Evolutionary conservation across 768 basidiomycete species (phyloP).

Genomic region (Mycena haematopus): DNA sequence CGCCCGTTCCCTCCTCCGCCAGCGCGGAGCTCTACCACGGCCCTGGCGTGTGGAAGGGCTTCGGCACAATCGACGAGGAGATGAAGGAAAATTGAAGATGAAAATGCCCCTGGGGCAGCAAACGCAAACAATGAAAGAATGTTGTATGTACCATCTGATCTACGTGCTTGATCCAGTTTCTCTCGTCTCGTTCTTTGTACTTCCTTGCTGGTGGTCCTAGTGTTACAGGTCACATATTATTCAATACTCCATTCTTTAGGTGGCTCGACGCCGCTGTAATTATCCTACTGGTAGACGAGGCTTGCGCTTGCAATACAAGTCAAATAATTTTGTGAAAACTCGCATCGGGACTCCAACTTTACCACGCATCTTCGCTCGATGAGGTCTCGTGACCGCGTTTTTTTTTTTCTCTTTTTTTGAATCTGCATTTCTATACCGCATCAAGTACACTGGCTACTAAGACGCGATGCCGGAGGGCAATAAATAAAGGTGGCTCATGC

Average conservation of each 20-base stretch:
- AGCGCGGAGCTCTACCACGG: slow-evolving; percentile 25
- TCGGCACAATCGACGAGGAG: slow-evolving; percentile 28
- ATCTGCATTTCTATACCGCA: too few relatives aligned
- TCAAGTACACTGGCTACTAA: too few relatives aligned
- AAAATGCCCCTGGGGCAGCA: too few relatives aligned
- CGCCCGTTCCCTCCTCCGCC: slow-evolving; percentile 27
- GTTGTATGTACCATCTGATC: slow-evolving; percentile 28
- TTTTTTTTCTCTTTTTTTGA: too few relatives aligned
- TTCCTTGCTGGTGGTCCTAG: slow-evolving; percentile 1
- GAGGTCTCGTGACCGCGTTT: not conserved
- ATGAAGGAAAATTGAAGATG: slow-evolving; percentile 25
- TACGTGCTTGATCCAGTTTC: slow-evolving; percentile 23
- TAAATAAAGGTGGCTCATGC: too few relatives aligned
- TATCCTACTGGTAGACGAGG: not conserved
- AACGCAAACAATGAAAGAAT: not conserved
- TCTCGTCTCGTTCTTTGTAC: slow-evolving; percentile 1
- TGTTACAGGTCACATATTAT: not conserved
- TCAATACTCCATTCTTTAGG: slow-evolving; percentile 15
- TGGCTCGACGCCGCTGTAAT: slow-evolving; percentile 22
- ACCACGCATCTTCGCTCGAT: slow-evolving; percentile 65
- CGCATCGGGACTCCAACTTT: slow-evolving; percentile 83
- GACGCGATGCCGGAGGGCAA: too few relatives aligned
- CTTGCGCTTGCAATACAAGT: slow-evolving; percentile 1
- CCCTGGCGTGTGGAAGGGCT: slow-evolving; percentile 20
- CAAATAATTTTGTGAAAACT: too few relatives aligned